These are phyloP conservation scores for Malassezia obtusa DNA, from an alignment of 1,284 basidiomycete genomes.

Conservation along the genomic window DNA sequence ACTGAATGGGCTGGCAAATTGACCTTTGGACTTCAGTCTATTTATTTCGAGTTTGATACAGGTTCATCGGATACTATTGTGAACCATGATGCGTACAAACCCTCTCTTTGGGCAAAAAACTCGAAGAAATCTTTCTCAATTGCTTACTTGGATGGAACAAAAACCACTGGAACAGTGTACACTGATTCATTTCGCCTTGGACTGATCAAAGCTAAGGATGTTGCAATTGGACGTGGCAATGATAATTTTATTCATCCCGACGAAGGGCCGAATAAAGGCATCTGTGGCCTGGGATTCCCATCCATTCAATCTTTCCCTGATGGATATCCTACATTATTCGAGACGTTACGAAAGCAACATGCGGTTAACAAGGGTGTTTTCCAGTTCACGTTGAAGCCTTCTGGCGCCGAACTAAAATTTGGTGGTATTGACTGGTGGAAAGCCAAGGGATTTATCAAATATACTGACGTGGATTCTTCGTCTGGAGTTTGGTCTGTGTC, in stretches of 20 bases:
- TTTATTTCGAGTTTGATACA: conserved; percentile 41
- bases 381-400: conserved; percentile 53
- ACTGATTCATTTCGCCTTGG: conserved; percentile 52
- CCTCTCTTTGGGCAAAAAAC: conserved; percentile 24
- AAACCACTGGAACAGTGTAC: conserved; percentile 54
- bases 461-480: conserved; percentile 42
- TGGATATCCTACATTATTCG: conserved; percentile 30
- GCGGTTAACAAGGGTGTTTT: conserved; percentile 40
- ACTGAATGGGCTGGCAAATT: conserved; percentile 41
- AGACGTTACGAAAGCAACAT: conserved; percentile 19
- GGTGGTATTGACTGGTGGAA: conserved; percentile 49
- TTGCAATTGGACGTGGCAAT: conserved; percentile 47
- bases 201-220: conserved; percentile 41
- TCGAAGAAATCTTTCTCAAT: conserved; percentile 49
- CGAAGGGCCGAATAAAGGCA: conserved; percentile 29
- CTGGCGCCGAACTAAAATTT: conserved; percentile 55
- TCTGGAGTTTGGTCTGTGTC: conserved; percentile 39
- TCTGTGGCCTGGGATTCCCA: conserved; percentile 48
- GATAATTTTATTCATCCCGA: no score
- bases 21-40: conserved; percentile 28
- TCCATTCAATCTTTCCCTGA: conserved; percentile 22
- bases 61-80: conserved; percentile 38
- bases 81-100: conserved; percentile 28
- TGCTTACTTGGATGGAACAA: conserved; percentile 56
- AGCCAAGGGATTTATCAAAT: conserved; percentile 47